Evolutionary conservation across 2,329 filamentous ascomycete species (phyloP).

Genomic region (Colletotrichum chrysophilum): DNA sequence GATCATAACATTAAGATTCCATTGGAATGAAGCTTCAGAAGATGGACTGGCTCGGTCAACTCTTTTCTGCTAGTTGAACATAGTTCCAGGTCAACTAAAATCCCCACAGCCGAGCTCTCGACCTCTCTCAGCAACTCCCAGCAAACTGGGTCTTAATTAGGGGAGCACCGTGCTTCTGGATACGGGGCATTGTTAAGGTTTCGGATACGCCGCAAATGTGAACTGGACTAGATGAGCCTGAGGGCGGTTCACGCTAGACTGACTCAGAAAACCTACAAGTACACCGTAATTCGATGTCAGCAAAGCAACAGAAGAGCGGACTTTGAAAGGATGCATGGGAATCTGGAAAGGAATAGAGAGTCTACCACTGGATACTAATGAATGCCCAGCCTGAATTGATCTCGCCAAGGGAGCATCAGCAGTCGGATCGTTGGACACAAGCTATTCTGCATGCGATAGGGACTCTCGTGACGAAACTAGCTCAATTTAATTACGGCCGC

Average conservation of each 20-base stretch:
- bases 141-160: not conserved
- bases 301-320: not conserved
- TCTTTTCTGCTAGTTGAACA: not conserved
- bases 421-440: accelerated
- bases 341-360: not conserved
- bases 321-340: not conserved
- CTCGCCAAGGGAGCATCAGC: not conserved
- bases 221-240: not conserved
- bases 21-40: accelerated
- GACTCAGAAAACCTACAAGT: not conserved
- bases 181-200: not conserved
- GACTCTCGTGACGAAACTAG: not conserved
- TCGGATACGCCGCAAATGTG: not conserved
- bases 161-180: not conserved
- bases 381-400: not conserved
- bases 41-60: not conserved
- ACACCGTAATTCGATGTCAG: accelerated
- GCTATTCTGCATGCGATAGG: not conserved
- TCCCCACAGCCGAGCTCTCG: not conserved
- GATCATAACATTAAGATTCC: not conserved
- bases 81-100: not conserved
- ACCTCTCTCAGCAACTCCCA: not conserved
- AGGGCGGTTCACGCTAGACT: not conserved
- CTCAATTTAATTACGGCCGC: not conserved
- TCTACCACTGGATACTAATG: not conserved